A percentile compares a stretch with the other conserved stretches of the same genome.
These are phyloP conservation scores for Ophiostoma montium DNA, from an alignment of 2,329 filamentous ascomycete genomes.

Conservation along the genomic window DNA sequence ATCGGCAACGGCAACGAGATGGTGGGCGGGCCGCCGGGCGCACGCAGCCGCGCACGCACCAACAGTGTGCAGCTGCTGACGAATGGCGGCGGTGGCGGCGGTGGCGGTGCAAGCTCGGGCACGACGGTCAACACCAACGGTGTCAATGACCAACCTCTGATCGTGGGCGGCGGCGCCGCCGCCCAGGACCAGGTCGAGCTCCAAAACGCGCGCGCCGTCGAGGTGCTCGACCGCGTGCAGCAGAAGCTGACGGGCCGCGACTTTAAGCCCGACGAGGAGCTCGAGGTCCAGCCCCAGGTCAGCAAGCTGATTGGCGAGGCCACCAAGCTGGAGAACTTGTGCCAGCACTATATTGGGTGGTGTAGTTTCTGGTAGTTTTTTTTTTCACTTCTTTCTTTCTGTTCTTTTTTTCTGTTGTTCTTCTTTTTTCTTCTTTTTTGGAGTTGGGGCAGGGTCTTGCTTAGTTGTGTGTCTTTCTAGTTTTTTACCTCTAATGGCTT, in stretches of 20 bases:
- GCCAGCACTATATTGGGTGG: constrained; percentile 98
- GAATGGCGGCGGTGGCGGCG: not conserved
- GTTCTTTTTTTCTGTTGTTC: too few relatives aligned
- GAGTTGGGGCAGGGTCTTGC: too few relatives aligned
- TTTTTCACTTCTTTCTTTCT: too few relatives aligned
- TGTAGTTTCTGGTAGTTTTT: constrained; percentile 77
- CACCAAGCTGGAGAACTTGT: constrained; percentile 92
- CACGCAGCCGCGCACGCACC: constrained; percentile 40
- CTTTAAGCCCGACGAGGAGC: constrained; percentile 74
- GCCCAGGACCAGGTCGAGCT: constrained; percentile 48
- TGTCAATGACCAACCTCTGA: not conserved
- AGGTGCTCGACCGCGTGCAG: constrained; percentile 81
- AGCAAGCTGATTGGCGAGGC: constrained; percentile 91
- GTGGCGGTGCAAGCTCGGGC: constrained; percentile 16
- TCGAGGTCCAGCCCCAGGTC: constrained; percentile 76
- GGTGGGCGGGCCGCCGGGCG: constrained; percentile 30
- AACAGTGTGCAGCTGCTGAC: constrained; percentile 32
- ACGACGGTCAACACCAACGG: constrained; percentile 11
- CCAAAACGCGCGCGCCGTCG: constrained; percentile 83
- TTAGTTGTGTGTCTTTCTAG: too few relatives aligned
- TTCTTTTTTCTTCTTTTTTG: too few relatives aligned
- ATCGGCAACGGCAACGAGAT: constrained; percentile 13
- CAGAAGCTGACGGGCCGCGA: constrained; percentile 93
- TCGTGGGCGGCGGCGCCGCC: not conserved
- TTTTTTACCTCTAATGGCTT: too few relatives aligned